Base-by-base conservation (phyloP, 2,329 filamentous ascomycete genomes). In the Teratosphaeria gauchensis region DNA sequence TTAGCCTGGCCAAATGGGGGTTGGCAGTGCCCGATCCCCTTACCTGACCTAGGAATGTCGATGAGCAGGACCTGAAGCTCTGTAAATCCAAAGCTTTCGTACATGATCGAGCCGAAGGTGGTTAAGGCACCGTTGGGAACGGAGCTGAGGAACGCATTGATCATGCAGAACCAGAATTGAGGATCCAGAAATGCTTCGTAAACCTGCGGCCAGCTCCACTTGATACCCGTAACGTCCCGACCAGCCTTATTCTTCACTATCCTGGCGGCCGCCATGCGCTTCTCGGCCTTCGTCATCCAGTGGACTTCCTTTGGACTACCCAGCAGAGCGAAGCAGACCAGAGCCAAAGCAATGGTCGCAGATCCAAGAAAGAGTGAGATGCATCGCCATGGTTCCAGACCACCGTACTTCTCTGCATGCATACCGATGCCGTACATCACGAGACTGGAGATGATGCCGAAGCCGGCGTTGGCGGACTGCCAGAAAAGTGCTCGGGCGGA, bases 401-500 rank as follows among this genome's bases (percentile, higher is more conserved):
- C 65, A 3, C 64, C 63, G 19, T 67, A 51, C 48, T 65, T 61
- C 48, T 63, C 52, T 11, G 65, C 66, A 54, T 66, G 64, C 1
- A 58, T 58, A 1, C 67, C 68, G 48, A 68, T 69, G 9, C 67
- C 67, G 21, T 69, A 53, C 52, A 53, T 53, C 2, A 53, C 52
- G 16, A 53, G 32, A 35, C 32, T 53, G 7, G 63, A 61, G 28
- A 69, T 68, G 58, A 69, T 68, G 16, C 67, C 65, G 38, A 74
- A 72, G 51, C 70, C 70, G 1, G 71, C 71, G 33, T 73, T 73
- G 30, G 72, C 71, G 9, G 69, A 71, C 53, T 72, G 70, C 66
- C 72, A 74, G 61, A 74, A 70, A 0, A 74, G 65, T 1, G 71
- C 65, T 7, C 72, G 66, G 8, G 68, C 65, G 2, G 70, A 64